A percentile compares a stretch with the other conserved stretches of the same genome.
These are phyloP conservation scores for Pleomassaria siparia DNA, from an alignment of 2,329 filamentous ascomycete genomes.

Conservation along the genomic window DNA sequence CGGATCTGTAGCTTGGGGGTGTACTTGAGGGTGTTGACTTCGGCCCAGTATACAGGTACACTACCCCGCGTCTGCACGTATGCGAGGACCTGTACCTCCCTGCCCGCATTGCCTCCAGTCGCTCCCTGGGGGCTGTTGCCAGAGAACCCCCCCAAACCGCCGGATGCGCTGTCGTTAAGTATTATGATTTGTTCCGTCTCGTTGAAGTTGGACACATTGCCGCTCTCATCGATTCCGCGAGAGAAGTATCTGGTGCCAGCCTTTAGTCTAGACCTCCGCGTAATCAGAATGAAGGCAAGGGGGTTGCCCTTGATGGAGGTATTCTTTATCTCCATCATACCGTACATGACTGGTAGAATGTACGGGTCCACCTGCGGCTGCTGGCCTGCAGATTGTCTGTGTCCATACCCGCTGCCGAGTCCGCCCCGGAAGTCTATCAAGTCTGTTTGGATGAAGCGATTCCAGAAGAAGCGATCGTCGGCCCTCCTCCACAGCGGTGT, in stretches of 20 bases:
- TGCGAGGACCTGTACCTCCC: conserved; percentile 85
- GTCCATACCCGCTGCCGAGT: conserved; percentile 50
- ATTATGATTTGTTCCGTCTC: conserved; percentile 94
- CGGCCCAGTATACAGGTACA: conserved; percentile 93
- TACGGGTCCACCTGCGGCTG: conserved; percentile 84
- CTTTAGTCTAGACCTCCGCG: conserved; percentile 81
- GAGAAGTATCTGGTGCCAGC: conserved; percentile 95
- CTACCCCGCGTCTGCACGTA: conserved; percentile 97
- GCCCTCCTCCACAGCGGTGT: conserved; percentile 85
- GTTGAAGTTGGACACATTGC: conserved; percentile 98
- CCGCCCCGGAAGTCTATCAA: conserved; percentile 83
- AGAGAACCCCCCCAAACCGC: conserved; percentile 76
- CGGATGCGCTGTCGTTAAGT: conserved; percentile 75
- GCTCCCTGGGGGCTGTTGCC: conserved; percentile 72
- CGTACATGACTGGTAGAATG: conserved; percentile 93
- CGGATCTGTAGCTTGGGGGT: conserved; percentile 87
- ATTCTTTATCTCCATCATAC: conserved; percentile 88
- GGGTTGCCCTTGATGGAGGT: conserved; percentile 83
- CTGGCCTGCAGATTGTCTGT: conserved; percentile 64
- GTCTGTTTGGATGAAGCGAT: conserved; percentile 87
- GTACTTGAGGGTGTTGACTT: conserved; percentile 91
- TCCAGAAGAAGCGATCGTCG: conserved; percentile 99
- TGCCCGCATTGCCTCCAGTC: conserved; percentile 55
- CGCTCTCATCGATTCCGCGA: conserved; percentile 87
- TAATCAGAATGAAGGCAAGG: conserved; percentile 84